These are phyloP conservation scores for Caryopteris hybrid DNA, from an alignment of 305 asterid genomes.

Conservation along the genomic window DNA sequence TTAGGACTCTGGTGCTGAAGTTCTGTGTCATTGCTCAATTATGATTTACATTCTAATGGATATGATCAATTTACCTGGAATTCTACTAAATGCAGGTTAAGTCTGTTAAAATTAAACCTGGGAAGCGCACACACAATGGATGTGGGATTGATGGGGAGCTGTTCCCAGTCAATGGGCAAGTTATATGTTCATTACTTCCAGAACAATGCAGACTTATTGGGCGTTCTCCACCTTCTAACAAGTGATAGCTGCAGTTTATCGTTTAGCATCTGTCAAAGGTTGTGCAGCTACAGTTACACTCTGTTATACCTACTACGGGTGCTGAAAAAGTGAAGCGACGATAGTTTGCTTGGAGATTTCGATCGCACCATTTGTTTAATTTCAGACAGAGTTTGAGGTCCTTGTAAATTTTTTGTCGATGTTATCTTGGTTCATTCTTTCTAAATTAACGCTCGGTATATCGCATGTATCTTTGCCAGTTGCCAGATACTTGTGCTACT, in stretches of 20 bases:
- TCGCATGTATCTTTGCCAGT: conserved; percentile 19
- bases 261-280: neutral
- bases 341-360: conserved; percentile 1
- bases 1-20: too few relatives aligned
- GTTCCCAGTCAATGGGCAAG: conserved; percentile 74
- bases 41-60: neutral
- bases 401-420: conserved; percentile 41
- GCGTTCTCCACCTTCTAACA: conserved; percentile 41
- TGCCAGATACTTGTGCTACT: conserved; percentile 16
- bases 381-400: conserved; percentile 25
- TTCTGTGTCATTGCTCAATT: too few relatives aligned
- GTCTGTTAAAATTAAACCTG: conserved; percentile 69
- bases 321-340: conserved; percentile 11
- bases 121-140: conserved; percentile 72
- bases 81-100: conserved; percentile 54
- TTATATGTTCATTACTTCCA: conserved; percentile 76
- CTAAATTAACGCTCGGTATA: conserved; percentile 15
- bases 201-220: conserved; percentile 97
- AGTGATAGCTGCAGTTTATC: conserved; percentile 27
- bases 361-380: conserved; percentile 1
- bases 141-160: conserved; percentile 97
- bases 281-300: neutral
- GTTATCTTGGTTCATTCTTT: conserved; percentile 32
- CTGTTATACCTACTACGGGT: neutral
- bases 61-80: conserved; percentile 1